Percentiles rank a stretch among this genome's conserved stretches.
phyloP scores from a whole-genome alignment of 192 early-diverging fungal genomes.

The Glomus cerebriforme region DNA sequence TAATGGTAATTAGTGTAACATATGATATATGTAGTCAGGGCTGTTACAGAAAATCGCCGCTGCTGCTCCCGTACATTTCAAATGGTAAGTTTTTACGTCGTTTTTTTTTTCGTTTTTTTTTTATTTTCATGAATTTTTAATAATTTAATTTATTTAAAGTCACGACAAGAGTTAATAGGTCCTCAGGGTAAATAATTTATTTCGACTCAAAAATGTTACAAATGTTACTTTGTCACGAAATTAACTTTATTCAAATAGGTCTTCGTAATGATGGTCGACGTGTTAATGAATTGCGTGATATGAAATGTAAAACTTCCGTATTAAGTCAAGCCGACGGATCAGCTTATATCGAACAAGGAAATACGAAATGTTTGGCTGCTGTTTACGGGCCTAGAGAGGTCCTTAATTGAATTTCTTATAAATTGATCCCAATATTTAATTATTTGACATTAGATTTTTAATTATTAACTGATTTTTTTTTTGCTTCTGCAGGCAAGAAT shows the following conservation, averaged over 20 bases:
- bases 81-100: background rate
- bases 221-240: background rate
- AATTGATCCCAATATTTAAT: background rate
- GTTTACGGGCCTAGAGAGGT: conserved; percentile 94
- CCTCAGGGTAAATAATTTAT: background rate
- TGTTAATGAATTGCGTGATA: conserved; percentile 83
- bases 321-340: conserved; percentile 89
- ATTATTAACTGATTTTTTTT: background rate
- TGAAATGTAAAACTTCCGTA: conserved; percentile 76
- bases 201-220: no score
- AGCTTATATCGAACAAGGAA: conserved; percentile 93
- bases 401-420: background rate
- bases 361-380: conserved; percentile 88
- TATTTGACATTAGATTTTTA: background rate
- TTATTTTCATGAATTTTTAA: background rate
- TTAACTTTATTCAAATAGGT: conserved; percentile 49
- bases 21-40: no score
- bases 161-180: conserved; percentile 8
- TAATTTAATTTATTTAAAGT: background rate
- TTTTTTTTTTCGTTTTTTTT: background rate
- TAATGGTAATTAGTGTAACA: no score
- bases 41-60: no score
- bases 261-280: conserved; percentile 94
- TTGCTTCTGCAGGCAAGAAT: conserved; percentile 49
- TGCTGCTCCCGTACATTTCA: no score